Percentiles rank a stretch among this genome's conserved stretches.
phyloP scores from a whole-genome alignment of 2,329 filamentous ascomycete species.

The Canariomyces notabilis region DNA sequence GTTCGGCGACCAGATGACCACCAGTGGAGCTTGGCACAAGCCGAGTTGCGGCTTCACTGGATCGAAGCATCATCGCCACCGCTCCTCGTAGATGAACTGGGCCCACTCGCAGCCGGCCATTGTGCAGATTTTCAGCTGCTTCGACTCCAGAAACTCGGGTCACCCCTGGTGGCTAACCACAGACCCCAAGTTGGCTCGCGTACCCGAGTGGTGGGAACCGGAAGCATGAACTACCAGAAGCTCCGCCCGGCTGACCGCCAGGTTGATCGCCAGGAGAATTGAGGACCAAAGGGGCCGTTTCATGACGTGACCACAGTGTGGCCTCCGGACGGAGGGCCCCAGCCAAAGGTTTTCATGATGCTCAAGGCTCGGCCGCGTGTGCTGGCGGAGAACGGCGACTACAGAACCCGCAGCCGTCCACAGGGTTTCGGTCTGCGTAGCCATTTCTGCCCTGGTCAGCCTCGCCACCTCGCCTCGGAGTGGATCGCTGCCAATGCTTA shows the following conservation, averaged over 20 bases:
- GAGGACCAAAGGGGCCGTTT: not conserved
- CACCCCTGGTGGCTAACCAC: not conserved
- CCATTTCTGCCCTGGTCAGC: not conserved
- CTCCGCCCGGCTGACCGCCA: no score
- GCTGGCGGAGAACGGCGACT: not conserved
- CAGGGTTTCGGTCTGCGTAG: conserved; percentile 1
- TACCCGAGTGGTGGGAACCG: not conserved
- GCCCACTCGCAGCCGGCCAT: not conserved
- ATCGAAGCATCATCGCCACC: not conserved
- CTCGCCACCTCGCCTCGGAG: not conserved
- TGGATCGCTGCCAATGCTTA: not conserved
- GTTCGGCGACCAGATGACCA: not conserved
- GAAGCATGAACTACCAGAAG: no score
- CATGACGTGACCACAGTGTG: not conserved
- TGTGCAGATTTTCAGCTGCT: not conserved
- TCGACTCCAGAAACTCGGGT: not conserved
- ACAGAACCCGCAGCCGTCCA: not conserved
- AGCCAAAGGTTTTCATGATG: no score
- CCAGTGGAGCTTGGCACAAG: not conserved
- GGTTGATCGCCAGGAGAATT: no score
- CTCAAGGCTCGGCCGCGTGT: not conserved
- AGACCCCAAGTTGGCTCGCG: not conserved
- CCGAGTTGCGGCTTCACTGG: not conserved
- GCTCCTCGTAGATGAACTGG: not conserved
- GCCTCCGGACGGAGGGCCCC: no score